These are phyloP conservation scores for Cyclospora cayetanensis DNA, from an alignment of 169 alveolate genomes.

Conservation along the genomic window DNA sequence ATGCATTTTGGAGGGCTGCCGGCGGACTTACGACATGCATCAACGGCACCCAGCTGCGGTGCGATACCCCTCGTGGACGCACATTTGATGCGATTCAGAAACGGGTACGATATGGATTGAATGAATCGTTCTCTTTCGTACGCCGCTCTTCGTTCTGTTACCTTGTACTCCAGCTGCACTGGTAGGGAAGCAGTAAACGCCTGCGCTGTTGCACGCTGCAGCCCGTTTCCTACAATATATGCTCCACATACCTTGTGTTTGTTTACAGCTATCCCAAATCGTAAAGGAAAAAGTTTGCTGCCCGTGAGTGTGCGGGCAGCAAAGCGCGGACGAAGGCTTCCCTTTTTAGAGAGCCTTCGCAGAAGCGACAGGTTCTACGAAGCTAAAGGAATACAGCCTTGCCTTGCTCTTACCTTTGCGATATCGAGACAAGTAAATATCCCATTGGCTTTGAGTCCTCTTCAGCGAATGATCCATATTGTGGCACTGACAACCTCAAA, in stretches of 20 bases:
- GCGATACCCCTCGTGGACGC: not conserved
- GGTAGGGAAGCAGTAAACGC: not conserved
- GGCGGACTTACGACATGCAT: not conserved
- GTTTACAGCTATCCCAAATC: not conserved
- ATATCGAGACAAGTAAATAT: not conserved
- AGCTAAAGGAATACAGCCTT: not conserved
- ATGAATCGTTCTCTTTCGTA: not conserved
- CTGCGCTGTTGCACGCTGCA: not conserved
- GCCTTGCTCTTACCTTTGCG: not conserved
- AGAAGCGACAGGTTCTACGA: not conserved
- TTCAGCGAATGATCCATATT: not conserved
- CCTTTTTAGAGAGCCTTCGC: not conserved
- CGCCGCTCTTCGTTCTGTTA: not conserved
- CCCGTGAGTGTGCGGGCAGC: not conserved
- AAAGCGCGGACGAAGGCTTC: not conserved
- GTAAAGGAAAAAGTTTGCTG: not conserved
- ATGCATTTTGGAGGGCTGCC: not conserved
- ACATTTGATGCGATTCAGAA: not conserved
- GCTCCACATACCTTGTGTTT: too few species aligned
- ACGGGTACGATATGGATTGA: not conserved
- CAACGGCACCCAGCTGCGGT: not conserved
- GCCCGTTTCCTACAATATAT: too few species aligned
- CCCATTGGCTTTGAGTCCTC: not conserved
- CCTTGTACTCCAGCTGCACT: not conserved
- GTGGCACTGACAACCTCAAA: too few species aligned